phyloP scores from a whole-genome alignment of 2,329 filamentous ascomycete genomes.

The Didymella pinodella region DNA sequence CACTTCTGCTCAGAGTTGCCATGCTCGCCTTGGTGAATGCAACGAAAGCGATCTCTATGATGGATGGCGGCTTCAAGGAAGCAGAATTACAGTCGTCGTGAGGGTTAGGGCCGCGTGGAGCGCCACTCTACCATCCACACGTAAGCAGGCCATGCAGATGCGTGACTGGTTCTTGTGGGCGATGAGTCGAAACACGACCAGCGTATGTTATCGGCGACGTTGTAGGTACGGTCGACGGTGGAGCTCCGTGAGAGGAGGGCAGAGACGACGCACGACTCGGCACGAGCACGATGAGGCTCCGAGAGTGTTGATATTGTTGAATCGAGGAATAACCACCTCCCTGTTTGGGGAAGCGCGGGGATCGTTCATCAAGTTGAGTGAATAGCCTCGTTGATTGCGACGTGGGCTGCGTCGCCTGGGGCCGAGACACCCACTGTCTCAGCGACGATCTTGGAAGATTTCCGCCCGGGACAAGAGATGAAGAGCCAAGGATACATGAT shows the following conservation, averaged over 20 bases:
- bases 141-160: conserved; percentile 4
- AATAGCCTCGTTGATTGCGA: conserved; percentile 20
- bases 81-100: not conserved
- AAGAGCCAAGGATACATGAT: conserved; percentile 11
- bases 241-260: not conserved
- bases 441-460: conserved; percentile 9
- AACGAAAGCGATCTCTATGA: not conserved
- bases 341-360: conserved; percentile 12
- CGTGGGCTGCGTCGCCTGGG: conserved; percentile 11
- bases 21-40: conserved; percentile 6
- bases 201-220: conserved; percentile 3
- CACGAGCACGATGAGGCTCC: not conserved
- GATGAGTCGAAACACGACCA: conserved; percentile 1
- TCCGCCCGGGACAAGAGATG: conserved; percentile 8
- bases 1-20: conserved; percentile 2
- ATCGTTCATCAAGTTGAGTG: conserved; percentile 10
- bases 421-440: conserved; percentile 18
- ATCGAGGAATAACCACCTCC: conserved; percentile 14
- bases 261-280: not conserved
- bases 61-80: not conserved
- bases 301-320: conserved; percentile 6
- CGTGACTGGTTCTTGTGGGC: not conserved
- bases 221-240: not conserved
- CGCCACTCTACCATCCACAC: not conserved
- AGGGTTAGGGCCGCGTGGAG: conserved; percentile 4